phyloP scores from a whole-genome alignment of 208 protist genomes.

The Spongospora subterranea region DNA sequence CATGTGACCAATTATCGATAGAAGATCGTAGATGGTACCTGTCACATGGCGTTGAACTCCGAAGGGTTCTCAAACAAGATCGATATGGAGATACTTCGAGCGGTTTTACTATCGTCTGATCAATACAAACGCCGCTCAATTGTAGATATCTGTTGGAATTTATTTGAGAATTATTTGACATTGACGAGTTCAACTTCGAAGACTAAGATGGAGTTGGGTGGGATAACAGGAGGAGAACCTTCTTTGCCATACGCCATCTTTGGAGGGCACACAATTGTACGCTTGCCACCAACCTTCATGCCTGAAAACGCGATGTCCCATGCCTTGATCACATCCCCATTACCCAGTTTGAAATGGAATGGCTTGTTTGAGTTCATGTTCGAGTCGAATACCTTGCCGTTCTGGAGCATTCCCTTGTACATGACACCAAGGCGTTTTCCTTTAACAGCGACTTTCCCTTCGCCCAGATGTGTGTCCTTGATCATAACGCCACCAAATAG shows the following conservation, averaged over 20 bases:
- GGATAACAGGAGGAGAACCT: constrained; percentile 21
- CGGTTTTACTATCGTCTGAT: too few species aligned
- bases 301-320: constrained; percentile 21
- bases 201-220: constrained; percentile 46
- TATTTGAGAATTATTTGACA: constrained; percentile 56
- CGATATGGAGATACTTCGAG: too few species aligned
- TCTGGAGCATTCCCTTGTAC: constrained; percentile 46
- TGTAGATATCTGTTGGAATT: too few species aligned
- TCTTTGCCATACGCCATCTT: constrained; percentile 52
- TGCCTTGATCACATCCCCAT: constrained; percentile 33
- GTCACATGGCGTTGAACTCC: too few species aligned
- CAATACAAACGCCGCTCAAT: too few species aligned
- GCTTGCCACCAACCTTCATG: constrained; percentile 56
- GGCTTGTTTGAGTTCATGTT: constrained; percentile 47
- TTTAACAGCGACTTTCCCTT: constrained; percentile 40
- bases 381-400: constrained; percentile 49
- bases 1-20: too few species aligned
- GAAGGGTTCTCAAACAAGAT: too few species aligned
- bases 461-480: constrained; percentile 21
- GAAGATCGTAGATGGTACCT: too few species aligned
- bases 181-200: constrained; percentile 43
- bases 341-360: constrained; percentile 46
- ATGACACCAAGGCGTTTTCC: constrained; percentile 36
- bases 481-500: constrained; percentile 36
- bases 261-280: constrained; percentile 23